Evolutionary conservation across 306 rosid species (phyloP), one percentile per base, ranked within the genome.

Genomic region (Glycyrrhiza uralensis): DNA sequence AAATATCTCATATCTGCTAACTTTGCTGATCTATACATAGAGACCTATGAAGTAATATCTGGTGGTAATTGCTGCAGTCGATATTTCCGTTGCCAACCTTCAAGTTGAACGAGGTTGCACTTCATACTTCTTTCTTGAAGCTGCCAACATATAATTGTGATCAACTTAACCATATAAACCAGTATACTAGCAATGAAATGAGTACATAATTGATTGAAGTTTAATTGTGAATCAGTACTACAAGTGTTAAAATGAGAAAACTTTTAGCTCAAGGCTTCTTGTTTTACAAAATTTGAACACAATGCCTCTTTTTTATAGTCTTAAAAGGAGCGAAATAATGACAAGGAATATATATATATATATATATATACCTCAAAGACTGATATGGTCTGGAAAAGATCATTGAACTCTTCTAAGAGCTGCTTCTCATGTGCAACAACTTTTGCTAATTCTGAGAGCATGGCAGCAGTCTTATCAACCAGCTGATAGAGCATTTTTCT

Each of bases 361-460:
- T n/a, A n/a, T n/a, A n/a, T n/a, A 10, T 6, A 56, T 57, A 92
- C 96, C 96, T 90, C 93, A 9, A 81, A 60, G 46, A 74, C 50
- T 10, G 86, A 85, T 66, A 84, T 70, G 75, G 51, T 45, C 3
- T 78, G 79, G 15, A 77, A 68, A 66, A 83, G 88, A 63, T 85
- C 90, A 57, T 77, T 35, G 68, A 84, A 85, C 81, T 88, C 95
- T 60, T 90, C 84, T 17, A 85, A 57, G 63, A 88, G 84, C 74
- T 88, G 79, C 61, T 68, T 92, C 69, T 90, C 96, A 75, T 81
- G 91, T 11, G 82, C 85, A 19, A 88, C 90, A 17, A 84, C 85
- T 68, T 73, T 72, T 28, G 95, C 95, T 69, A 92, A 76, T 73
- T 86, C 82, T 23, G 95, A 88, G 2, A 92, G 69, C 46, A 82